Evolutionary conservation across 768 basidiomycete genomes (phyloP), one percentile per base, ranked within the genome.

Genomic region (Rhodotorula paludigena): DNA sequence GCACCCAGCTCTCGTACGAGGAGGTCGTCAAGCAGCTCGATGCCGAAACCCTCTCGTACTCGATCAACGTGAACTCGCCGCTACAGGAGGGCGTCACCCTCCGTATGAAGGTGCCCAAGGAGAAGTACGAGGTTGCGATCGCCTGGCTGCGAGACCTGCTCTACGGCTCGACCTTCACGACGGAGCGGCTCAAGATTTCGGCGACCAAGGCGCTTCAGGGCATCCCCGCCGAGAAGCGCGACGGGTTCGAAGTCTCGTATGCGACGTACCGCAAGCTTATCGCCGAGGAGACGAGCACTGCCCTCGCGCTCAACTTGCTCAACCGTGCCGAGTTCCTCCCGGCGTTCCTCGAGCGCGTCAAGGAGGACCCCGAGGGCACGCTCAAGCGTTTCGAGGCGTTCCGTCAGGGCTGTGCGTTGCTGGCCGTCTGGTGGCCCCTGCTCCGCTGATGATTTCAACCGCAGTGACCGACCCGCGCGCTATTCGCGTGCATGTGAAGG

Each of bases 11-110:
- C 52, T 81, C 83, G 16, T 89, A 92, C 70, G 96, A 98, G 78
- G 85, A 93, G 62, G 96, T 97, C 35, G 84, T 97, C 68, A 87
- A 93, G 78, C 84, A 85, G 68, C 85, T 99, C 3, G 92, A 96
- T 74, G 84, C 92, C 77, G 88, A 89, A 72, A 97, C 96, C 0
- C 90, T 98, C 33, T 85, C 85, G 5, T 96, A 97, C 76, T 87
- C 88, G 62, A 84, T 83, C 63, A 82, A 82, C 33, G 81, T 90
- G 14, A 90, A 90, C 21, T 76, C 86, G 68, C 69, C 65, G 12
- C 92, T 93, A 76, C 80, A 85, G 10, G 92, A 99, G 74, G 83
- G 82, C 28, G 77, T 90, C 58, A 84, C 87, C 21, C 80, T 96
- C 62, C 84, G 82, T 70, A 83, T 99, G 78, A 90, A 90, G 78